Base-by-base conservation (phyloP, 2,329 filamentous ascomycete genomes). In the Aspergillus pseudoterreus region DNA sequence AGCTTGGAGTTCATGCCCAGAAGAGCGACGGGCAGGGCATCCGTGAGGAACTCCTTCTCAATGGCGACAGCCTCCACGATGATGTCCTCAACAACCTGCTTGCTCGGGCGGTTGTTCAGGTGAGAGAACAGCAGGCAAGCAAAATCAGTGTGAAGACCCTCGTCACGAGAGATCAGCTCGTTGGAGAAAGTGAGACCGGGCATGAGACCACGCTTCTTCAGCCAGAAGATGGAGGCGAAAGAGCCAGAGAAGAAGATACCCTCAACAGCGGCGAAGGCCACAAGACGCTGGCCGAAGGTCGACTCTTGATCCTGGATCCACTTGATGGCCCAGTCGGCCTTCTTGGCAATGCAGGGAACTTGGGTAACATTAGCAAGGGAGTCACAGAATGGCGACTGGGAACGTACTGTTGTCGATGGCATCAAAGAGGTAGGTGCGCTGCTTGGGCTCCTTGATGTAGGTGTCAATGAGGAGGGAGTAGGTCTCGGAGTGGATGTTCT, bases 161-260 rank as follows among this genome's bases (percentile, higher is more conserved):
- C 94, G 65, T 99, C 94, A 79, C 94, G 92, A 56, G 94, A 99
- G 79, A 99, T 99, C 68, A 99, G 88, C 81, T 99, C 94, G 80
- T 99, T 99, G 72, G 94, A 97, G 81, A 99, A 99, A 63, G 94
- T 97, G 57, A 99, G 83, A 64, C 94, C 94, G 44, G 94, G 88
- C 94, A 99, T 99, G 62, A 99, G 85, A 63, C 94, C 94, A 73
- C 95, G 94, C 87, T 99, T 99, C 89, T 97, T 99, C 69, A 99
- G 82, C 94, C 94, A 99, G 83, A 99, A 99, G 78, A 99, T 97
- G 62, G 94, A 95, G 4, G 94, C 94, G 67, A 99, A 99, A 21
- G 94, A 95, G 58, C 94, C 94, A 64, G 88, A 94, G 85, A 99
- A 99, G 86, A 99, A 99, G 79, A 99, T 99, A 71, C 94, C 94